Evolutionary conservation across 768 basidiomycete species (phyloP).

Genomic region (Leccinum olivaceopallidum): DNA sequence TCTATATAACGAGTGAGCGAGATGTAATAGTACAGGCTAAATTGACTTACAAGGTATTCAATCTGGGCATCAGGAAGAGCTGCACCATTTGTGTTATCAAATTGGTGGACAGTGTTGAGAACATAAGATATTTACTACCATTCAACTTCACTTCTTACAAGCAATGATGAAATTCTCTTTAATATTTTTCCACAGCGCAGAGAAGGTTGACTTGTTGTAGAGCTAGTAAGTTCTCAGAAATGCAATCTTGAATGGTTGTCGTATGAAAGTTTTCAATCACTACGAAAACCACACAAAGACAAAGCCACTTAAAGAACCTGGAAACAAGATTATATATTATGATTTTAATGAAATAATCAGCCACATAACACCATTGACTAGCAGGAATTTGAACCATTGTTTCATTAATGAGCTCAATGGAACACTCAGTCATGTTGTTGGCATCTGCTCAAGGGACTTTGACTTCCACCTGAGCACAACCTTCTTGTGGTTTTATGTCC

Average conservation of each 20-base stretch:
- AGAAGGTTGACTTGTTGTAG: background rate
- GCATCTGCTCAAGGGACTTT: background rate
- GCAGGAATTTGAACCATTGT: conserved; percentile 3
- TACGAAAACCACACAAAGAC: background rate
- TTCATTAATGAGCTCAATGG: background rate
- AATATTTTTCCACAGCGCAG: no score
- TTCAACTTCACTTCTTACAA: no score
- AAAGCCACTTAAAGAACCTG: conserved; percentile 12
- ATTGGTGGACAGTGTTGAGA: no score
- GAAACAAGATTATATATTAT: background rate
- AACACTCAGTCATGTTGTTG: background rate
- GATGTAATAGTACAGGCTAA: no score
- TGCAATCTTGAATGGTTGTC: background rate
- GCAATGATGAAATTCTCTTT: no score
- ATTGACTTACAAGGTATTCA: no score
- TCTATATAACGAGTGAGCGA: no score
- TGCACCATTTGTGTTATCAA: no score
- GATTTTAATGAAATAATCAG: no score
- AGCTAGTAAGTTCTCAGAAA: background rate
- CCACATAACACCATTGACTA: conserved; percentile 1
- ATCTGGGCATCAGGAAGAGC: no score
- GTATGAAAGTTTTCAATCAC: background rate
- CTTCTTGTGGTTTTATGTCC: background rate
- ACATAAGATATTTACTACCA: no score
- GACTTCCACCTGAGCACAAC: conserved; percentile 7